Evolutionary conservation across 371 early-diverging fungal species (phyloP), one percentile per base, ranked within the genome.

Genomic region (Mortierella sp.): DNA sequence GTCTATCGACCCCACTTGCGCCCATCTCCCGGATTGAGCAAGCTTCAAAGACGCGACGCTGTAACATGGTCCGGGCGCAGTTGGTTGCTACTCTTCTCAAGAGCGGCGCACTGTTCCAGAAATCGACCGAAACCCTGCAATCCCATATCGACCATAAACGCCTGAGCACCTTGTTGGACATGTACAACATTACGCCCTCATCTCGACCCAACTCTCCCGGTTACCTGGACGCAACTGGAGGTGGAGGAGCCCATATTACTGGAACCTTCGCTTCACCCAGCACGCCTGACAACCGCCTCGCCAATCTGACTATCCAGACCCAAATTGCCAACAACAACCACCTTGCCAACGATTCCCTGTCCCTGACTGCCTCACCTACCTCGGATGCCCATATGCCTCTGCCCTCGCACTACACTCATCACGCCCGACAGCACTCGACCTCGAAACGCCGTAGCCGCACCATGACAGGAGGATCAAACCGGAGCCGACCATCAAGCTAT

Each of bases 21-120:
- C 94, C 94, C 8, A 92, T 93, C 41, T 92, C 93, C 18, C 91
- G 94, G 12, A 94, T 94, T 41, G 94, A 94, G 73, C 94, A 94
- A 80, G 88, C 88, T 6, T 89, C 90, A 24, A 90, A 90, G 56
- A 83, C 88, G 41, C 89, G 91, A 21, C 90, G 92, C 44, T 94
- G 94, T 75, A 79, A 85, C 71, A 79, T 80, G 38, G 82, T 89
- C 24, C 83, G 89, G 49, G 88, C 87, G 18, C 85, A 82, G 54
- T 65, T 89, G 63, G 80, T 86, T 71, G 76, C 79, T 7, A 76
- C 80, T 27, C 78, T 86, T 32, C 73, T 75, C 75, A 86, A 79
- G 63, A 86, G 87, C 54, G 80, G 80, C 1, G 78, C 80, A 11
- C 74, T 86, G 48, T 86, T 86, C 76, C 87, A 86, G 70, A 77